A percentile compares a stretch with the other conserved stretches of the same genome.
phyloP scores from a whole-genome alignment of 2,329 filamentous ascomycete genomes.

The Xylaria sp. region DNA sequence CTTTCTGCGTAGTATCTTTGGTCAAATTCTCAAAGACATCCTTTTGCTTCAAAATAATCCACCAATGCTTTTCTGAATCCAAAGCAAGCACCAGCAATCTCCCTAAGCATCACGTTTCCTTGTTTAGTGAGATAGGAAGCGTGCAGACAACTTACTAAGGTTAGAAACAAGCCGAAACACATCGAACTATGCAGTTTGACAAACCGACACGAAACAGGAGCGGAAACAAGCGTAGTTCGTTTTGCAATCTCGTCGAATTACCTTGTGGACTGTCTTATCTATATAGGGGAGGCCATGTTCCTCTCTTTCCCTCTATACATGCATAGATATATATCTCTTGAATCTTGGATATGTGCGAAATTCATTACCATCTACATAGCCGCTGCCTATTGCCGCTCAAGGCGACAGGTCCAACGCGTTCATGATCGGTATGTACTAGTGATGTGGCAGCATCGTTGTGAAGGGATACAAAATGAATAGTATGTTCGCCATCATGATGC shows the following conservation, averaged over 20 bases:
- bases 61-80: too few species aligned
- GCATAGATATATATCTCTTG: not conserved
- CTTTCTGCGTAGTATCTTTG: too few species aligned
- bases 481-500: not conserved
- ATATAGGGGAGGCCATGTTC: not conserved
- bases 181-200: not conserved
- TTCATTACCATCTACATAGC: not conserved
- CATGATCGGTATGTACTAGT: not conserved
- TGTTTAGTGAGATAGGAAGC: too few species aligned
- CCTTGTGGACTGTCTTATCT: not conserved
- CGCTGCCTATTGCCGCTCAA: not conserved
- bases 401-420: not conserved
- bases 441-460: not conserved
- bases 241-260: not conserved
- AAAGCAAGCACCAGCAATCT: too few species aligned
- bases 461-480: not conserved
- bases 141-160: not conserved
- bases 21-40: too few species aligned
- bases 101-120: too few species aligned
- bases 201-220: not conserved
- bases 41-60: too few species aligned
- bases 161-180: not conserved
- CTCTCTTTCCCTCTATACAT: too few species aligned
- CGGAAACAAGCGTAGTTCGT: not conserved
- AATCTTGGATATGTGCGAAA: not conserved